Conservation (phyloP, 495 filamentous ascomycete genomes). For the Hyaloscypha finlandica region DNA sequence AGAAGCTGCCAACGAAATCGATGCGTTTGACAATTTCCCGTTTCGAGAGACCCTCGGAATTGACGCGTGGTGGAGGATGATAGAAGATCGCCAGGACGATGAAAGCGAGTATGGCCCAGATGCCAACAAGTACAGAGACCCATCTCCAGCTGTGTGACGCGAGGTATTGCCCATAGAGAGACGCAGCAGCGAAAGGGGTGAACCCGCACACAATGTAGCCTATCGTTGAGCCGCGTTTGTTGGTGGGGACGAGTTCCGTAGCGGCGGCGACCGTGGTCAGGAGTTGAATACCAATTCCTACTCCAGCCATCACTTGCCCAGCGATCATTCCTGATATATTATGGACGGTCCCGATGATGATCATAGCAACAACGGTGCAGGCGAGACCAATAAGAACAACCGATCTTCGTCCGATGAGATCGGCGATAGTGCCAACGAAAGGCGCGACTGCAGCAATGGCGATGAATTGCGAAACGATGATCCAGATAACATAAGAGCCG, state of each 20-base stretch:
- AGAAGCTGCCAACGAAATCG: conserved; percentile 39
- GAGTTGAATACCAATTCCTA: conserved; percentile 27
- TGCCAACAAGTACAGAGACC: conserved; percentile 39
- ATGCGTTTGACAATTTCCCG: conserved; percentile 30
- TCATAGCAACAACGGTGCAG: conserved; percentile 44
- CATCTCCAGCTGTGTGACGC: conserved; percentile 34
- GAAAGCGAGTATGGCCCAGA: conserved; percentile 30
- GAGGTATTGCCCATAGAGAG: conserved; percentile 7
- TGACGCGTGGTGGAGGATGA: conserved; percentile 35
- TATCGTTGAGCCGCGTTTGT: conserved; percentile 5
- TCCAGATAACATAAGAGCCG: not conserved
- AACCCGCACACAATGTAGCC: conserved; percentile 13
- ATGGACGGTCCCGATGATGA: conserved; percentile 45
- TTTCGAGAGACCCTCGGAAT: conserved; percentile 26
- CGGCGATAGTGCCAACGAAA: conserved; percentile 22
- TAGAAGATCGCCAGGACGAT: conserved; percentile 31
- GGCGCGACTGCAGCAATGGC: conserved; percentile 4
- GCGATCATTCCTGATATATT: conserved; percentile 46
- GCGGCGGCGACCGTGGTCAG: conserved; percentile 4
- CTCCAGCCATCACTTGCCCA: conserved; percentile 15
- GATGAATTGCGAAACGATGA: conserved; percentile 13
- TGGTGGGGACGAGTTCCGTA: conserved; percentile 18
- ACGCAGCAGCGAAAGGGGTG: conserved; percentile 26
- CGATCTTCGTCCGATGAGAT: conserved; percentile 56
- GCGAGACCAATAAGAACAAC: conserved; percentile 46